Percentiles rank a stretch among this genome's conserved stretches.
These are phyloP conservation scores for Xylariaceae sp. DNA, from an alignment of 2,329 filamentous ascomycete species.

Conservation along the genomic window DNA sequence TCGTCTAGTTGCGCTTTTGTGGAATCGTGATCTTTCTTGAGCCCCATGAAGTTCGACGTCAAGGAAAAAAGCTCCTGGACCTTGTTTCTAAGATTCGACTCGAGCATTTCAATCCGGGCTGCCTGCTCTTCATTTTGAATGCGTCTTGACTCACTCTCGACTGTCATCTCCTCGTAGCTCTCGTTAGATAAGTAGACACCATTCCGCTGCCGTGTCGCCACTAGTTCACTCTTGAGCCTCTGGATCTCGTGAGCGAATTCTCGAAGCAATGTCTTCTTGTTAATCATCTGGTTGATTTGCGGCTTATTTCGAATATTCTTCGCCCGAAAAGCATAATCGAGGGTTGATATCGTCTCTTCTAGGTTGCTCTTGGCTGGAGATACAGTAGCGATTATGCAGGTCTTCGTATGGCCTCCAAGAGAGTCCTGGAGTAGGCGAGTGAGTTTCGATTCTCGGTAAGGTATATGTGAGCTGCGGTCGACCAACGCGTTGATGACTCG, in stretches of 20 bases:
- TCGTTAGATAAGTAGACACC: conserved; percentile 92
- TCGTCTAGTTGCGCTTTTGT: conserved; percentile 69
- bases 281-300: conserved; percentile 85
- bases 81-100: conserved; percentile 86
- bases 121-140: conserved; percentile 91
- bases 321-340: conserved; percentile 95
- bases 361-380: conserved; percentile 93
- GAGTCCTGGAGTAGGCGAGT: conserved; percentile 95
- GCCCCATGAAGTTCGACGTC: conserved; percentile 78
- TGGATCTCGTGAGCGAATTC: conserved; percentile 94
- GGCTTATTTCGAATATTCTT: conserved; percentile 99
- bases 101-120: conserved; percentile 88
- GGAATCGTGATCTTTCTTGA: conserved; percentile 86
- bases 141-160: conserved; percentile 84
- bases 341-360: conserved; percentile 95
- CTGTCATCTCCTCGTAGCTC: conserved; percentile 83
- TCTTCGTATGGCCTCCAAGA: conserved; percentile 90
- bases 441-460: conserved; percentile 89
- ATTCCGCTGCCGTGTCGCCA: conserved; percentile 87
- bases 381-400: conserved; percentile 95
- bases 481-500: conserved; percentile 97
- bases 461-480: conserved; percentile 85
- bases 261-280: conserved; percentile 85
- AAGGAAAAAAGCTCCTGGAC: conserved; percentile 86
- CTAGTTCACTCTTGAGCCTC: conserved; percentile 88